Base-by-base conservation (phyloP, 2,329 filamentous ascomycete species). In the Venturia asperata region DNA sequence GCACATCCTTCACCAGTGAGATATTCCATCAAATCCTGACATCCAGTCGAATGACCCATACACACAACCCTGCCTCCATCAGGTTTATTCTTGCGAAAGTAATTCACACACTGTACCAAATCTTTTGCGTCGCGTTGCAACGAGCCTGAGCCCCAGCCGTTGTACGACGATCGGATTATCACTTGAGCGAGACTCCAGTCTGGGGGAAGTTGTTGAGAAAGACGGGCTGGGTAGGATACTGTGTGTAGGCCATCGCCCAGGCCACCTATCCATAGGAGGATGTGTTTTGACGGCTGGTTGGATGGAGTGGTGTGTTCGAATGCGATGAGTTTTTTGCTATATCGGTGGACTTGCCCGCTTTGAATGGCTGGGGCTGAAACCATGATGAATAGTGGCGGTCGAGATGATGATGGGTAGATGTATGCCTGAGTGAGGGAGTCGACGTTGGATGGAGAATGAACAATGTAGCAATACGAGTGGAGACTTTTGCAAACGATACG, bases 1-100 rank as follows among this genome's bases (percentile, higher is more conserved):
- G 52, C 58, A 56, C 21, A n/a, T 19, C 60, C 61, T 24, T 70
- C 71, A 10, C 66, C 49, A 5, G 70, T 72, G n/a, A 72, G 68
- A 68, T 89, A 90, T 69, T 88, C 83, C 76, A 89, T 81, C 15
- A 85, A 80, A 71, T 89, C 87, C 73, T 90, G 87, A 69, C 84
- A 88, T 0, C 87, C 87, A 0, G 87, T 90, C 1, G 83, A 87
- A 69, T 89, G 86, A 2, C 87, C 87, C 83, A 90, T 86, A 17
- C 89, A 73, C 34, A 87, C 83, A n/a, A 89, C 73, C 64, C 85
- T 86, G 1, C 77, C 78, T 4, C 71, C 71, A 0, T 78, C 78
- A 0, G 76, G 65, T 34, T 27, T 63, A 10, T 41, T 52, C 0
- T 70, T 65, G 15, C 75, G 76, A 67, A 86, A 79, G 68, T 84